Conservation (phyloP, 768 basidiomycete species). For the Saitozyma sp. region DNA sequence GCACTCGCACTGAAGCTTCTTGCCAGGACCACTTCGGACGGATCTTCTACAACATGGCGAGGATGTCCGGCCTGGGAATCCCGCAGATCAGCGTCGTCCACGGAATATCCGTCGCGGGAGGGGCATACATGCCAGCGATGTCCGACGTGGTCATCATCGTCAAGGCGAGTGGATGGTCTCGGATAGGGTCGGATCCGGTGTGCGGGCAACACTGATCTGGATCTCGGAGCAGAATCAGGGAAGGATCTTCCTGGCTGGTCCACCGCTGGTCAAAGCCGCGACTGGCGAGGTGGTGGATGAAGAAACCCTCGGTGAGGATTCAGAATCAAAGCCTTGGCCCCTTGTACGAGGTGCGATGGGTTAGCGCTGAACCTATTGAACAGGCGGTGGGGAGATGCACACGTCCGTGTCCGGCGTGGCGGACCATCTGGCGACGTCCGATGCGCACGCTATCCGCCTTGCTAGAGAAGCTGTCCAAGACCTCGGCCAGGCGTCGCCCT, state of each 20-base stretch:
- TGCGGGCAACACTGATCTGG: conserved; percentile 52
- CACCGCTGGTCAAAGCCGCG: conserved; percentile 90
- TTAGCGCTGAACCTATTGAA: not conserved
- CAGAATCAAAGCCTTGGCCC: too few species aligned
- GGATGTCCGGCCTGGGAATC: conserved; percentile 83
- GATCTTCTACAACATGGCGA: conserved; percentile 95
- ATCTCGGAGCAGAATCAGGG: conserved; percentile 88
- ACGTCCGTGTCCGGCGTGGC: conserved; percentile 46
- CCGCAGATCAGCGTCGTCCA: conserved; percentile 92
- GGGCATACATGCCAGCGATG: conserved; percentile 88
- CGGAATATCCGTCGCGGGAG: conserved; percentile 91
- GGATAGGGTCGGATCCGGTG: not conserved
- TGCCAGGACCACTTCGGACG: conserved; percentile 81
- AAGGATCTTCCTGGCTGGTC: conserved; percentile 89
- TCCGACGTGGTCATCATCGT: conserved; percentile 68
- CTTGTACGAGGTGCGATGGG: not conserved
- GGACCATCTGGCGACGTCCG: conserved; percentile 38
- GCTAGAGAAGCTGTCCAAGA: conserved; percentile 44
- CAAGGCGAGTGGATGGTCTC: conserved; percentile 20
- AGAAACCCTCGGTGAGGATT: conserved; percentile 68
- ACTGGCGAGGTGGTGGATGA: conserved; percentile 91
- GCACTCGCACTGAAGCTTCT: not conserved
- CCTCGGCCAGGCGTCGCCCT: conserved; percentile 20
- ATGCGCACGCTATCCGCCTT: conserved; percentile 36
- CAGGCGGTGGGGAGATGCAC: conserved; percentile 49